Percentiles rank a stretch among this genome's conserved stretches.
phyloP scores from a whole-genome alignment of 805 yeast species.

The Saturnispora besseyi region DNA sequence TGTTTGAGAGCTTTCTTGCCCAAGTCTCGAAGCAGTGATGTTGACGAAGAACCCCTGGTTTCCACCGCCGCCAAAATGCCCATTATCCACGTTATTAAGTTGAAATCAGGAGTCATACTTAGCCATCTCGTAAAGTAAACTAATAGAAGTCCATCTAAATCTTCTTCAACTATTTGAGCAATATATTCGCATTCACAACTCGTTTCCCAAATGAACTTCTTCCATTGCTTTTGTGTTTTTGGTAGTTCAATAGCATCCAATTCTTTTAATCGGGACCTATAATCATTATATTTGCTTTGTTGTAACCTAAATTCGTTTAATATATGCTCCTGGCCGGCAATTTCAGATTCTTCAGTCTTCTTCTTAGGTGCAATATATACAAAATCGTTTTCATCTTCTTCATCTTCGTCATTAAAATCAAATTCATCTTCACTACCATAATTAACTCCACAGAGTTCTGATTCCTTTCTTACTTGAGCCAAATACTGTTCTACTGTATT shows the following conservation, averaged over 20 bases:
- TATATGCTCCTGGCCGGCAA: neutral
- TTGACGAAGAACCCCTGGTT: conserved; percentile 29
- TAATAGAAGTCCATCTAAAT: conserved; percentile 28
- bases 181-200: conserved; percentile 27
- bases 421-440: conserved; percentile 7
- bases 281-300: conserved; percentile 16
- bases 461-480: conserved; percentile 27
- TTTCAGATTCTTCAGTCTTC: neutral
- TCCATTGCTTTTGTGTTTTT: conserved; percentile 34
- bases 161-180: conserved; percentile 29
- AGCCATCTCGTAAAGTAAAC: conserved; percentile 39
- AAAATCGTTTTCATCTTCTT: conserved; percentile 7
- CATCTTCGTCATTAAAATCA: neutral
- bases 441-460: conserved; percentile 10
- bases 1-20: conserved; percentile 30
- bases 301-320: conserved; percentile 13
- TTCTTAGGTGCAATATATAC: conserved; percentile 1
- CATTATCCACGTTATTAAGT: conserved; percentile 33
- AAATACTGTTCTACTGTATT: conserved; percentile 25
- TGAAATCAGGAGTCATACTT: conserved; percentile 23
- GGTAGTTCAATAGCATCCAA: conserved; percentile 30
- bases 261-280: conserved; percentile 17
- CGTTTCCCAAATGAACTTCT: conserved; percentile 28
- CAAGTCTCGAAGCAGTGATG: conserved; percentile 34
- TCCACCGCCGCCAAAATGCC: conserved; percentile 33